Evolutionary conservation across 257 asterid species (phyloP), one percentile per base, ranked within the genome.

Genomic region (Plantago elongata): DNA sequence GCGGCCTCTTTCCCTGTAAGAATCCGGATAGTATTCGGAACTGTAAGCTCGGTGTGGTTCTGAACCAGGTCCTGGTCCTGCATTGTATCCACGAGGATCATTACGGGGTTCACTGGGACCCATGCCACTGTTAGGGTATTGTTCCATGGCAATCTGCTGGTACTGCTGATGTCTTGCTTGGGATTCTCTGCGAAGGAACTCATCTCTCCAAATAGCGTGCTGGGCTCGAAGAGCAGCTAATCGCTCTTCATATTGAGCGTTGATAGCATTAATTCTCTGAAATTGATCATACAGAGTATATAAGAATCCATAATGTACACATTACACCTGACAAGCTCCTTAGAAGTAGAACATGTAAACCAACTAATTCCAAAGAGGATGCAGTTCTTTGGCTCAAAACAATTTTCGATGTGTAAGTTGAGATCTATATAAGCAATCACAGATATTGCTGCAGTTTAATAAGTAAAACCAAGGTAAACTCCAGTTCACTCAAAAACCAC

Each of bases 191-290:
- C 77, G 70, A 13, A 84, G 83, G 67, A 83, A 65, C 64, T 84
- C 96, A 40, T 84, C 94, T 73, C 87, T 79, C 64, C 73, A 80
- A 69, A 57, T 77, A 45, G 84, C 82, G 65, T 88, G 94, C 48
- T 60, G 80, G 45, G 83, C 68, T 15, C 96, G 81, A 60, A 88
- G 87, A 18, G 84, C 81, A 15, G 68, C 63, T 51, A 85, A 75
- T 63, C 79, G 96, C 72, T 85, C 96, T 48, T 88, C 85, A 54
- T 83, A 81, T 66, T 81, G 79, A 18, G 67, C 64, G 15, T 85
- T 81, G 78, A 88, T 88, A 46, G 77, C 64, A 64, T 77, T 83
- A 77, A 88, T 76, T 72, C 74, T 82, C 94, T 82, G 87, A 64
- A 72, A 73, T 11, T 45, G 18, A 59, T 47, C 12, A 40, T 27